These are phyloP conservation scores for Balamuthia mandrillaris DNA, from an alignment of 208 protist species.

Conservation along the genomic window DNA sequence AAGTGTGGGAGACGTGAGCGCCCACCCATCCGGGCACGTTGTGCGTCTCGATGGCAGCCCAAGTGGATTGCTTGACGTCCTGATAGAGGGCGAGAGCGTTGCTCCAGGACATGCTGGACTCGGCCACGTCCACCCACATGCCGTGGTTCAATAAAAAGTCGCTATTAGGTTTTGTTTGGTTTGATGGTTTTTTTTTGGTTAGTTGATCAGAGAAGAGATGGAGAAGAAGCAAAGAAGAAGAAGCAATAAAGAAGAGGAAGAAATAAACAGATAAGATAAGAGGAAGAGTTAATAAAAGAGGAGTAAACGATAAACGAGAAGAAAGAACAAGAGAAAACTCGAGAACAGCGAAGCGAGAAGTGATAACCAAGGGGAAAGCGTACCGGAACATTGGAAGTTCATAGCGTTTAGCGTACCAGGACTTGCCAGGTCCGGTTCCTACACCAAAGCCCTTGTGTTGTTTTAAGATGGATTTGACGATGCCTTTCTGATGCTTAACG, in stretches of 20 bases:
- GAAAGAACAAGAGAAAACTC: no score
- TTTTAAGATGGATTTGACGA: slow-evolving; percentile 35
- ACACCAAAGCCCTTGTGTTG: slow-evolving; percentile 48
- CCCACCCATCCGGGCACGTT: slow-evolving; percentile 43
- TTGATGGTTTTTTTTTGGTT: no score
- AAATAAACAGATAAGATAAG: no score
- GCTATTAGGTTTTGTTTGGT: no score
- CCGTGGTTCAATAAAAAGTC: slow-evolving; percentile 60
- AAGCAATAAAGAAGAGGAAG: no score
- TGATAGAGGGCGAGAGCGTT: slow-evolving; percentile 53
- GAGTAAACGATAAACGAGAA: no score
- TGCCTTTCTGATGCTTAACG: slow-evolving; percentile 34
- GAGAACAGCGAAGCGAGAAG: no score
- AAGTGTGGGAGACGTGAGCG: slow-evolving; percentile 61
- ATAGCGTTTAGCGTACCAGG: slow-evolving; percentile 7
- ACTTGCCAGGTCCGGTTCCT: not conserved
- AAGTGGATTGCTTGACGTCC: slow-evolving; percentile 47
- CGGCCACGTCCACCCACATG: slow-evolving; percentile 61
- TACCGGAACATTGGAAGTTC: slow-evolving; percentile 3
- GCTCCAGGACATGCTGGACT: slow-evolving; percentile 57
- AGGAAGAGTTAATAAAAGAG: no score
- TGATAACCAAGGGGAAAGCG: no score
- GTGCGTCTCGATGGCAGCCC: slow-evolving; percentile 22
- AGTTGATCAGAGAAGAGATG: no score
- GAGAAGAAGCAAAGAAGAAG: no score